Evolutionary conservation across 306 rosid genomes (phyloP), one percentile per base, ranked within the genome.

Genomic region (Sindora glabra): DNA sequence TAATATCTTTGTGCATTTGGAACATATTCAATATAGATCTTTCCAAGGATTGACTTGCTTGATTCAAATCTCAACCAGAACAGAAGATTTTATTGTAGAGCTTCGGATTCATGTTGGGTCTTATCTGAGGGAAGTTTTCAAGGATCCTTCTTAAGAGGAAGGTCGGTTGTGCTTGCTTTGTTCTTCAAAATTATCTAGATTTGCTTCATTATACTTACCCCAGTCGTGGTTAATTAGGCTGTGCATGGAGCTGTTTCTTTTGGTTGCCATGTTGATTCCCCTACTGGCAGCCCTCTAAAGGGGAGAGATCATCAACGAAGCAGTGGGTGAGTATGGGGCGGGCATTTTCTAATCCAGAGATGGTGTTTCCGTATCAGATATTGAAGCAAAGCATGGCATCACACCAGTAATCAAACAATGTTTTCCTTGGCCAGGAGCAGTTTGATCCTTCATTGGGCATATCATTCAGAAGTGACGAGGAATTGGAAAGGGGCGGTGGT

Each of bases 1-100:
- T 27, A 26, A 38, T 51, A 29, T 61, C 7, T 74, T 88, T 95
- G 98, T 92, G 48, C 96, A 88, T 83, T 77, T 91, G 87, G 98
- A 91, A 51, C 96, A 88, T 66, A 91, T 87, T 79, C 96, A 91
- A 19, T 91, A 87, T 72, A 87, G 97, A 15, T 90, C 96, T 6
- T 91, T 91, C 63, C 98, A 91, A 85, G 98, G 96, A 63, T 71
- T 91, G 78, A 91, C 98, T 49, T 91, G 96, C 79, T 72, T 91
- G 80, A 91, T 91, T 85, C 98, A 91, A 83, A 88, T 91, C 62
- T 91, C 96, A 24, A 91, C 97, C 25, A 81, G 96, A 74, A 74
- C 87, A 4, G 96, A 88, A 74, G 98, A 92, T 83, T 92, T 85
- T 77, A 58, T 88, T 50, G 79, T 92, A 24, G 98, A 92, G 81